A percentile compares a stretch with the other conserved stretches of the same genome.
Conservation (phyloP, 176 grass and related monocot genomes). For the Sorghum bicolor region Sorghum_bicolor_NCBIv3 NC_012870.2:73313501-73314000, state of each 20-base stretch:
- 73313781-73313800: conserved; percentile 24
- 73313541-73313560: background rate
- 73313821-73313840: conserved; percentile 89
- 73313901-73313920: conserved; percentile 97
- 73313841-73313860: conserved; percentile 96
- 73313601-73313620: conserved; percentile 46
- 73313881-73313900: conserved; percentile 91
- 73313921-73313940: conserved; percentile 75
- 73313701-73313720: background rate
- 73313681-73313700: conserved; percentile 47
- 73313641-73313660: conserved; percentile 89
- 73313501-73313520: background rate
- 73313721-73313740: conserved; percentile 8
- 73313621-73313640: conserved; percentile 93
- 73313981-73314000: conserved; percentile 31
- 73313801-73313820: conserved; percentile 65
- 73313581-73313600: background rate
- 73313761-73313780: conserved; percentile 2
- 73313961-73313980: conserved; percentile 6
- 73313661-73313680: conserved; percentile 98
- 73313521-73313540: conserved; percentile 1
- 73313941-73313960: conserved; percentile 31
- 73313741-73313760: conserved; percentile 35
- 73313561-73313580: background rate
- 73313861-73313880: conserved; percentile 97